Percentiles rank a stretch among this genome's conserved stretches.
Conservation (phyloP, 805 yeast genomes). For the Barnettozyma californica region DNA sequence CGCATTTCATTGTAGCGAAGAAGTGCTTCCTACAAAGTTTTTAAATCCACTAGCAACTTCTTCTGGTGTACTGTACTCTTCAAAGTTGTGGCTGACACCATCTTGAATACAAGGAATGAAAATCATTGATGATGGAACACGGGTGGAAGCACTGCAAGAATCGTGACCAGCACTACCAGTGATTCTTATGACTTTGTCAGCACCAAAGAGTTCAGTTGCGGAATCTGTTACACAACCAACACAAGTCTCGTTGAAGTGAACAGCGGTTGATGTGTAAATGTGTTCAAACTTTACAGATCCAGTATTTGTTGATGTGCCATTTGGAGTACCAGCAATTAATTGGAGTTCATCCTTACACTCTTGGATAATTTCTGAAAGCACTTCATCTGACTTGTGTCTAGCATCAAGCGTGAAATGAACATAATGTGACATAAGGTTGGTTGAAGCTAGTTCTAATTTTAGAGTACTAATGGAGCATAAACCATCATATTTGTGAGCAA, state of each 20-base stretch:
- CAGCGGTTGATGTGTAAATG: constrained; percentile 47
- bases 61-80: constrained; percentile 60
- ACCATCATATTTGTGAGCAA: constrained; percentile 48
- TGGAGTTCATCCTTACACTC: constrained; percentile 36
- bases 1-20: constrained; percentile 31
- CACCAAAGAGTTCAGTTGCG: constrained; percentile 45
- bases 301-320: constrained; percentile 21
- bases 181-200: constrained; percentile 38
- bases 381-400: constrained; percentile 48
- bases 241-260: constrained; percentile 49
- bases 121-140: constrained; percentile 68
- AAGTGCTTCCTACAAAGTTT: constrained; percentile 49
- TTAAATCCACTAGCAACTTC: constrained; percentile 56
- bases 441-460: constrained; percentile 52
- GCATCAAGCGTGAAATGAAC: constrained; percentile 58
- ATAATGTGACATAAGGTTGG: constrained; percentile 61
- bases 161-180: constrained; percentile 75
- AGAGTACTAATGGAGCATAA: constrained; percentile 56
- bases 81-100: constrained; percentile 64
- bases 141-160: constrained; percentile 50
- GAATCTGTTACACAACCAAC: constrained; percentile 46
- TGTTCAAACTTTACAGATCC: constrained; percentile 37
- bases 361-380: constrained; percentile 30
- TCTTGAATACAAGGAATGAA: constrained; percentile 65
- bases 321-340: constrained; percentile 21